phyloP scores from a whole-genome alignment of 2,329 filamentous ascomycete genomes.

The Rhinocladiella mackenziei region DNA sequence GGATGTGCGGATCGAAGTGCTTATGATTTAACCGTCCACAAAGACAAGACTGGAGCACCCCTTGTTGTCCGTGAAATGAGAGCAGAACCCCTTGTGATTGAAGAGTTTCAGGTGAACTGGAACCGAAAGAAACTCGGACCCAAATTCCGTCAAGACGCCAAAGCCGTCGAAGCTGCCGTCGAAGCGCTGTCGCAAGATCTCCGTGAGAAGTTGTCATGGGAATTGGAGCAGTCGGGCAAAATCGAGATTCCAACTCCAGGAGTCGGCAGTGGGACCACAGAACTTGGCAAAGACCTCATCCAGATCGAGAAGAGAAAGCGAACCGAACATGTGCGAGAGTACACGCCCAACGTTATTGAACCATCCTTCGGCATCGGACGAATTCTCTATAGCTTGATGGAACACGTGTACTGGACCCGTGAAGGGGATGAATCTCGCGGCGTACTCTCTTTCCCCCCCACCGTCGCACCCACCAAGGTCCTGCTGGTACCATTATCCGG shows the following conservation, averaged over 20 bases:
- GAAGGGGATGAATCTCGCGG: constrained; percentile 78
- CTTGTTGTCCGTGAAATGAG: constrained; percentile 80
- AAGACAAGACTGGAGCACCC: constrained; percentile 83
- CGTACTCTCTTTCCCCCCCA: constrained; percentile 70
- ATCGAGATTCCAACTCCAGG: constrained; percentile 70
- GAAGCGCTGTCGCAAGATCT: constrained; percentile 72
- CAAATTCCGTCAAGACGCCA: constrained; percentile 90
- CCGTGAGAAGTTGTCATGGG: constrained; percentile 72
- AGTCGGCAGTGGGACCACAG: constrained; percentile 66
- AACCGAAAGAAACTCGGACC: constrained; percentile 97
- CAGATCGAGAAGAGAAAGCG: constrained; percentile 79
- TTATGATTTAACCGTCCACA: constrained; percentile 88
- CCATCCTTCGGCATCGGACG: constrained; percentile 96
- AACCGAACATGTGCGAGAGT: constrained; percentile 80
- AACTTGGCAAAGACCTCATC: constrained; percentile 74
- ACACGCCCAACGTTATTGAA: constrained; percentile 93
- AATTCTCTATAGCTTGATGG: constrained; percentile 87
- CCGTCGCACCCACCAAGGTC: constrained; percentile 90
- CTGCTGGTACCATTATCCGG: constrained; percentile 83
- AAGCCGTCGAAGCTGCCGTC: constrained; percentile 75
- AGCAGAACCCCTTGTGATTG: constrained; percentile 70
- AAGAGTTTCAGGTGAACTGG: constrained; percentile 83
- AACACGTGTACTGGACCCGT: constrained; percentile 94
- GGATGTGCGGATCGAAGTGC: constrained; percentile 94
- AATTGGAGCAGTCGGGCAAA: constrained; percentile 69